phyloP scores from a whole-genome alignment of 1,284 basidiomycete genomes.

The Malassezia globosa region DNA sequence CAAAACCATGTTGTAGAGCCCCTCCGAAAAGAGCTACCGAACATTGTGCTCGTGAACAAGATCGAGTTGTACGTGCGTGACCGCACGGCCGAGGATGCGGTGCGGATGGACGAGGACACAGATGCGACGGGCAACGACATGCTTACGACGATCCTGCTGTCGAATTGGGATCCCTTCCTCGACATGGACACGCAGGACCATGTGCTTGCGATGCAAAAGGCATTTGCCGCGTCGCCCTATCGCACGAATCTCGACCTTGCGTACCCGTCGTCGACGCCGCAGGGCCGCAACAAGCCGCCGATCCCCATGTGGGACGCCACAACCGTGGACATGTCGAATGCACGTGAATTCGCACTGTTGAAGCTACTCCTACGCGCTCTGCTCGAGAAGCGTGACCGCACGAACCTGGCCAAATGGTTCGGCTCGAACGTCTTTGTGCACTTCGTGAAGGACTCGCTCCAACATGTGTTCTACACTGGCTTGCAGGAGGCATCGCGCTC shows the following conservation, averaged over 20 bases:
- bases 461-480: slow-evolving; percentile 35
- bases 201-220: slow-evolving; percentile 35
- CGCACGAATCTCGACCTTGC: slow-evolving; percentile 28
- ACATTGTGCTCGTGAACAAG: slow-evolving; percentile 32
- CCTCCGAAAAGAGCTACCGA: slow-evolving; percentile 33
- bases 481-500: slow-evolving; percentile 28
- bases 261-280: slow-evolving; percentile 32
- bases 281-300: slow-evolving; percentile 20
- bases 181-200: slow-evolving; percentile 20
- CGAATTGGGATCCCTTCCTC: slow-evolving; percentile 20
- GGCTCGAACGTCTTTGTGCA: slow-evolving; percentile 32
- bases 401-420: slow-evolving; percentile 33
- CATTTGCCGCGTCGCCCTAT: slow-evolving; percentile 38
- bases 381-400: slow-evolving; percentile 39
- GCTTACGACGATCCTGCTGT: slow-evolving; percentile 38
- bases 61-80: slow-evolving; percentile 40
- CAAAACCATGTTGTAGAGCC: slow-evolving; percentile 40
- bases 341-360: slow-evolving; percentile 39
- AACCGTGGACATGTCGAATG: slow-evolving; percentile 21
- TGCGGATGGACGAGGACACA: slow-evolving; percentile 22
- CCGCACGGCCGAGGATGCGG: slow-evolving; percentile 32
- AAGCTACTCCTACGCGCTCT: slow-evolving; percentile 38
- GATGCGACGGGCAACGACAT: slow-evolving; percentile 36
- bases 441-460: slow-evolving; percentile 39
- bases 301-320: slow-evolving; percentile 28